These are phyloP conservation scores for Beta lomatogona DNA, from an alignment of 179 eudicot genomes.

Conservation along the genomic window DNA sequence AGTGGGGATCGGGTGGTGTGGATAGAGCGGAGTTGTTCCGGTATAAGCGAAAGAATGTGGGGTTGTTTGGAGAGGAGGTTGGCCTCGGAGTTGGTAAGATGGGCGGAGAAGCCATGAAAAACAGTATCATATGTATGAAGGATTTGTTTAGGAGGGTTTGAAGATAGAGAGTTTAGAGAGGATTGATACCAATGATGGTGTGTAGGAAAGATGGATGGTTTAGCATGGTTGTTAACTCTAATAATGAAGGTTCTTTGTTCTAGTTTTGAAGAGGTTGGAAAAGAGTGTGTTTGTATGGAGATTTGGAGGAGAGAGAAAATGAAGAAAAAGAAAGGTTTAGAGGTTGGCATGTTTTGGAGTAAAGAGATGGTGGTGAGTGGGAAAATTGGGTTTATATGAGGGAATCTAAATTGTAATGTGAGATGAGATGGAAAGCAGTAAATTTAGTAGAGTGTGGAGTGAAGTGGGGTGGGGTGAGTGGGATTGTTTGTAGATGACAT, in stretches of 20 bases:
- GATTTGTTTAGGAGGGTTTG: constrained; percentile 8
- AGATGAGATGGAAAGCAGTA: neutral
- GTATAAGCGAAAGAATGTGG: constrained; percentile 59
- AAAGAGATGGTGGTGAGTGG: neutral
- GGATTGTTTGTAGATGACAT: neutral
- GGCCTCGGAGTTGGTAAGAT: constrained; percentile 53
- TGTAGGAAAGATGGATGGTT: constrained; percentile 74
- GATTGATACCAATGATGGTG: constrained; percentile 85
- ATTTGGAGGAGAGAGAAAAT: constrained; percentile 13
- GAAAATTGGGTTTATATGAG: neutral
- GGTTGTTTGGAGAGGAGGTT: constrained; percentile 38
- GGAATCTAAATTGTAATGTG: neutral
- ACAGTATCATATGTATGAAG: constrained; percentile 70
- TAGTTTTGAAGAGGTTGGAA: constrained; percentile 29
- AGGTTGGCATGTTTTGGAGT: constrained; percentile 18
- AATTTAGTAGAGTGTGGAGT: neutral
- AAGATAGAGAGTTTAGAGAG: constrained; percentile 46
- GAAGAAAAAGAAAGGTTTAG: neutral
- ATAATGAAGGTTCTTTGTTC: constrained; percentile 62
- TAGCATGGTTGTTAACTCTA: constrained; percentile 54
- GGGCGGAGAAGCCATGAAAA: constrained; percentile 87
- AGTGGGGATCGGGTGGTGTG: constrained; percentile 84
- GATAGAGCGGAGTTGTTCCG: constrained; percentile 59
- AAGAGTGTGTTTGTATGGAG: constrained; percentile 10
- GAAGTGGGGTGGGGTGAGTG: neutral